phyloP scores from a whole-genome alignment of 345 rosid species.

The Lepidium didymum region DNA sequence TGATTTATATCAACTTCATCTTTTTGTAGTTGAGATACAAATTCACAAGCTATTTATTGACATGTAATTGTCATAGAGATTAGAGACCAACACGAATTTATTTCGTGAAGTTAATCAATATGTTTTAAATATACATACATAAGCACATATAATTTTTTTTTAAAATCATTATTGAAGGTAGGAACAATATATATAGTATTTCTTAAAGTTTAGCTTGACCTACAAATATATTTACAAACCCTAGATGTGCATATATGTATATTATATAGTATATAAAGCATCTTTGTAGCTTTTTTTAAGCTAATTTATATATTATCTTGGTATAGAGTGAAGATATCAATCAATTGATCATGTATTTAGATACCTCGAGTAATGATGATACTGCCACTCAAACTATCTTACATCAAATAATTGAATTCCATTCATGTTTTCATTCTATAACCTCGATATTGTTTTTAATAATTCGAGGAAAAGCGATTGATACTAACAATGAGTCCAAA shows the following conservation, averaged over 20 bases:
- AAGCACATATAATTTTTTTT: background rate
- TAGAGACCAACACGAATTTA: background rate
- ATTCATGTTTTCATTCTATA: no score
- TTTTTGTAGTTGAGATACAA: background rate
- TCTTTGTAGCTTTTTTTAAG: no score
- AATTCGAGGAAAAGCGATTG: background rate
- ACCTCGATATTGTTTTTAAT: background rate
- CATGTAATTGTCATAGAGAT: background rate
- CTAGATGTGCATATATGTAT: background rate
- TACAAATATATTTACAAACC: background rate
- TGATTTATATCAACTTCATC: background rate
- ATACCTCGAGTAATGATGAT: background rate
- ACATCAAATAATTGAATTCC: background rate
- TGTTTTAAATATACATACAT: background rate
- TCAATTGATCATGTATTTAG: background rate
- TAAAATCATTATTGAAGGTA: background rate
- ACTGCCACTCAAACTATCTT: background rate
- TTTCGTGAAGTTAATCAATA: background rate
- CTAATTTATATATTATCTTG: background rate
- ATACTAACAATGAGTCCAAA: background rate
- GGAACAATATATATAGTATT: background rate
- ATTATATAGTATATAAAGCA: no score
- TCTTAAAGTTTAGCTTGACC: background rate
- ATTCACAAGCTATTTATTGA: conserved; percentile 1
- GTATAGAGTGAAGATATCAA: background rate